Evolutionary conservation across 768 basidiomycete genomes (phyloP).

Genomic region (Ramaria rubella): DNA sequence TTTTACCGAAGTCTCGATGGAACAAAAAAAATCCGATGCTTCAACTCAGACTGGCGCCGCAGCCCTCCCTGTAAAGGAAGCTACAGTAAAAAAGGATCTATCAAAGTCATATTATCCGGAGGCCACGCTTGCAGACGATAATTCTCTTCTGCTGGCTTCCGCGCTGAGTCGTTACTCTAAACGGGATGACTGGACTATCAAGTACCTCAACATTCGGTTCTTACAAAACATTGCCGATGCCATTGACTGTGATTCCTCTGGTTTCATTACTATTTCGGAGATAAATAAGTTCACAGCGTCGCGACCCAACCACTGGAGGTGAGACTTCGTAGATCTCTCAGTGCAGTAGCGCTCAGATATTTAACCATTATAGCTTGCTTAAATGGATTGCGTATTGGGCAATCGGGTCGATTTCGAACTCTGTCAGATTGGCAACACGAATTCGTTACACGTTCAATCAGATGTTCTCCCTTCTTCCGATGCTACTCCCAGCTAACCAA

Average conservation of each 20-base stretch:
- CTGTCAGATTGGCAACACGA: background rate
- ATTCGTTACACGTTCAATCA: background rate
- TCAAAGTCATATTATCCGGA: too few relatives aligned
- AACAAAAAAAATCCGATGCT: background rate
- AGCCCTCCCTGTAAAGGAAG: too few relatives aligned
- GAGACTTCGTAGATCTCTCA: too few relatives aligned
- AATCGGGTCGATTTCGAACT: constrained; percentile 9
- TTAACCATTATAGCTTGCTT: constrained; percentile 15
- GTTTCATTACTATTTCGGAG: constrained; percentile 27
- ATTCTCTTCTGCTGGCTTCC: too few relatives aligned
- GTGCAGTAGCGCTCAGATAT: too few relatives aligned
- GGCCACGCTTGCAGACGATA: too few relatives aligned
- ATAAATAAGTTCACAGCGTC: constrained; percentile 25
- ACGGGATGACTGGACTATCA: constrained; percentile 21
- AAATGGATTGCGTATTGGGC: constrained; percentile 31
- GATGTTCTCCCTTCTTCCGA: background rate
- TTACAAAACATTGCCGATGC: constrained; percentile 25
- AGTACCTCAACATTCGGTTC: constrained; percentile 16
- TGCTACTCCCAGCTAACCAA: background rate
- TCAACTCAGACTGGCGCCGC: too few relatives aligned
- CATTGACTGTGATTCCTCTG: constrained; percentile 29
- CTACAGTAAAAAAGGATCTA: too few relatives aligned
- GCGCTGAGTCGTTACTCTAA: too few relatives aligned
- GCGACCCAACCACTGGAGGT: constrained; percentile 25
- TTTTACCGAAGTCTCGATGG: too few relatives aligned